phyloP scores from a whole-genome alignment of 2,329 filamentous ascomycete genomes.

The Phaeosphaeriaceae sp. region DNA sequence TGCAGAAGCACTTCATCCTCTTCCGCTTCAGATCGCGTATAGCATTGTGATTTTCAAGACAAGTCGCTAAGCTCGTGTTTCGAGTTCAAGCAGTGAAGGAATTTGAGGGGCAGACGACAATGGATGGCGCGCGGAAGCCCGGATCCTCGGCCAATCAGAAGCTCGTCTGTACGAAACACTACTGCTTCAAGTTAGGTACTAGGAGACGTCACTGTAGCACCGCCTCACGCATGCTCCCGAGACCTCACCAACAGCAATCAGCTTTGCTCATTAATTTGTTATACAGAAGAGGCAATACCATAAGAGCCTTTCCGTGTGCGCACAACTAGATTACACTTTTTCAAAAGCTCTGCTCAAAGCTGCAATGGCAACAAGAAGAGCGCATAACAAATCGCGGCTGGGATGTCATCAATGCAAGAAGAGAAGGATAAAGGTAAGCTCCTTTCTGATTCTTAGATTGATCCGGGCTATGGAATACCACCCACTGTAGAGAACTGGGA shows the following conservation, averaged over 20 bases:
- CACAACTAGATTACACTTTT: not conserved
- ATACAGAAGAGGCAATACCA: not conserved
- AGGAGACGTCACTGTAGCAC: slow-evolving; percentile 19
- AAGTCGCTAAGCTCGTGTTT: not conserved
- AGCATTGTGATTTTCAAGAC: not conserved
- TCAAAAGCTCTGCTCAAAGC: not conserved
- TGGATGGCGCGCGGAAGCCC: not conserved
- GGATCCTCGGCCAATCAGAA: slow-evolving; percentile 13
- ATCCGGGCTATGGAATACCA: not conserved
- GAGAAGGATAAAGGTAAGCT: slow-evolving; percentile 44
- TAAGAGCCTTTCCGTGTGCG: too few relatives aligned
- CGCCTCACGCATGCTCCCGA: slow-evolving; percentile 3
- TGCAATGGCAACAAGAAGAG: slow-evolving; percentile 37
- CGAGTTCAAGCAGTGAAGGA: not conserved
- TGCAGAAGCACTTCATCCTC: not conserved
- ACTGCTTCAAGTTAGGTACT: slow-evolving; percentile 15
- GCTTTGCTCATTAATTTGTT: not conserved
- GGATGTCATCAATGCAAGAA: slow-evolving; percentile 45
- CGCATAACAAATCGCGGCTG: slow-evolving; percentile 46
- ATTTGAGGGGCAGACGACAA: not conserved
- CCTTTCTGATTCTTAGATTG: not conserved
- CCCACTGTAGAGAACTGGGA: not conserved
- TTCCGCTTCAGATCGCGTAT: not conserved
- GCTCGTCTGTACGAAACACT: slow-evolving; percentile 20
- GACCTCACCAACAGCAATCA: slow-evolving; percentile 11